Conservation (phyloP, 805 yeast genomes). For the Schwanniomyces vanrijiae region DNA sequence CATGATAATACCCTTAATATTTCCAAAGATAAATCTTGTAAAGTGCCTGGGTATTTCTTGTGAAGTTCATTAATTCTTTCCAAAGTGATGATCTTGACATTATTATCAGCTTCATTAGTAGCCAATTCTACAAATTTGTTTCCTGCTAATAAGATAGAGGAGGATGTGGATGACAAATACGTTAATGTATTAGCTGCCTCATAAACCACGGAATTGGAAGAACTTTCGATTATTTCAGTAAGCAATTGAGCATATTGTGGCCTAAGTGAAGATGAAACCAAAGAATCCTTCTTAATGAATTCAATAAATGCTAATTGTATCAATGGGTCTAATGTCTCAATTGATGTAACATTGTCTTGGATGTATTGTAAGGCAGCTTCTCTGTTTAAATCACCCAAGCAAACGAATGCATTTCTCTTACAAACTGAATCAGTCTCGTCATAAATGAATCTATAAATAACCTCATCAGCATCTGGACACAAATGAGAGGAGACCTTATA, state of each 20-base stretch:
- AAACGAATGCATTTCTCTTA: conserved; percentile 91
- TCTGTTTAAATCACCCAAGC: conserved; percentile 78
- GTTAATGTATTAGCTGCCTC: conserved; percentile 88
- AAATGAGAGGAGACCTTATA: conserved; percentile 81
- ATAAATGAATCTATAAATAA: conserved; percentile 67
- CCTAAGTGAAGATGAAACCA: conserved; percentile 60
- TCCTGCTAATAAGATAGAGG: conserved; percentile 76
- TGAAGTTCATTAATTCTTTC: conserved; percentile 81
- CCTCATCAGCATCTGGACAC: conserved; percentile 93
- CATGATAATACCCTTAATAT: conserved; percentile 82
- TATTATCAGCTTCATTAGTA: conserved; percentile 90
- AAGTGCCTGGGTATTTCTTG: conserved; percentile 71
- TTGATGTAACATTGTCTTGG: conserved; percentile 61
- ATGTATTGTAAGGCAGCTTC: conserved; percentile 81
- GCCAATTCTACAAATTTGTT: conserved; percentile 85
- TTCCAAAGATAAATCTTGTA: conserved; percentile 83
- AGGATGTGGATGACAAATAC: conserved; percentile 59
- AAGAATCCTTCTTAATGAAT: conserved; percentile 82
- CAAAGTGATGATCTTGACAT: conserved; percentile 88
- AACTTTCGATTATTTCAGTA: conserved; percentile 68
- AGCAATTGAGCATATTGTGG: conserved; percentile 71
- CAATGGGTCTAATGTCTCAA: conserved; percentile 73
- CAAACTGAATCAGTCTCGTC: conserved; percentile 92
- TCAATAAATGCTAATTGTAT: conserved; percentile 89
- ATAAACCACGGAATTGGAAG: conserved; percentile 72